A percentile compares a stretch with the other conserved stretches of the same genome.
phyloP scores from a whole-genome alignment of 306 rosid species.

The Rosa lucieae region DNA sequence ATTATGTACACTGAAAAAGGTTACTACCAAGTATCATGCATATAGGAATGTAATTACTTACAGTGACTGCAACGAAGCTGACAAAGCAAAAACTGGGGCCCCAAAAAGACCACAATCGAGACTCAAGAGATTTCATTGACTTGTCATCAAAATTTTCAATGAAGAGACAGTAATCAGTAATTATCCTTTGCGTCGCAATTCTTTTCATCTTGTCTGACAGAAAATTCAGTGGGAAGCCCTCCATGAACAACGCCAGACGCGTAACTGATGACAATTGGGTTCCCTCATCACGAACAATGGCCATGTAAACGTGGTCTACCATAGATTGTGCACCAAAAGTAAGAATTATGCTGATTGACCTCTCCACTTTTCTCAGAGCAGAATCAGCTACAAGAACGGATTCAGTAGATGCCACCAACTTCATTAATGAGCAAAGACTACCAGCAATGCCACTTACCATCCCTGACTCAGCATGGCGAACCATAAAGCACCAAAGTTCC shows the following conservation, averaged over 20 bases:
- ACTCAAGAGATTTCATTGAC: slow-evolving; percentile 35
- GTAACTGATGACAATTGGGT: slow-evolving; percentile 47
- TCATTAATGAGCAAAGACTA: slow-evolving; percentile 62
- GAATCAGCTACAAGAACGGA: slow-evolving; percentile 58
- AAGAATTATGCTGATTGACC: slow-evolving; percentile 65
- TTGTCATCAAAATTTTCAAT: slow-evolving; percentile 57
- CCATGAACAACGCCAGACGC: slow-evolving; percentile 59
- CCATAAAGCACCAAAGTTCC: slow-evolving; percentile 91
- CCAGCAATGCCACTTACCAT: slow-evolving; percentile 46
- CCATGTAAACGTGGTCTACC: slow-evolving; percentile 52
- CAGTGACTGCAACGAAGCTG: slow-evolving; percentile 69
- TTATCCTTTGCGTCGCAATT: slow-evolving; percentile 46
- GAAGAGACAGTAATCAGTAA: slow-evolving; percentile 55
- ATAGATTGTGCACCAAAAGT: slow-evolving; percentile 52
- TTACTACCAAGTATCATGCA: not conserved
- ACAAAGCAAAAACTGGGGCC: slow-evolving; percentile 66
- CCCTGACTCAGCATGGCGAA: slow-evolving; percentile 61
- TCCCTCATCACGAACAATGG: slow-evolving; percentile 51
- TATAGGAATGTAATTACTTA: slow-evolving; percentile 41
- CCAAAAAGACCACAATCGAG: slow-evolving; percentile 48
- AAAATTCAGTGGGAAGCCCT: slow-evolving; percentile 74
- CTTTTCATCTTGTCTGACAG: slow-evolving; percentile 64
- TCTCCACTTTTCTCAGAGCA: slow-evolving; percentile 71
- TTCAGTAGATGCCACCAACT: slow-evolving; percentile 59
- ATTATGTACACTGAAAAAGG: not conserved